Evolutionary conservation across 116 monocot genomes (phyloP).

Genomic region (Posidonia oceanica): DNA sequence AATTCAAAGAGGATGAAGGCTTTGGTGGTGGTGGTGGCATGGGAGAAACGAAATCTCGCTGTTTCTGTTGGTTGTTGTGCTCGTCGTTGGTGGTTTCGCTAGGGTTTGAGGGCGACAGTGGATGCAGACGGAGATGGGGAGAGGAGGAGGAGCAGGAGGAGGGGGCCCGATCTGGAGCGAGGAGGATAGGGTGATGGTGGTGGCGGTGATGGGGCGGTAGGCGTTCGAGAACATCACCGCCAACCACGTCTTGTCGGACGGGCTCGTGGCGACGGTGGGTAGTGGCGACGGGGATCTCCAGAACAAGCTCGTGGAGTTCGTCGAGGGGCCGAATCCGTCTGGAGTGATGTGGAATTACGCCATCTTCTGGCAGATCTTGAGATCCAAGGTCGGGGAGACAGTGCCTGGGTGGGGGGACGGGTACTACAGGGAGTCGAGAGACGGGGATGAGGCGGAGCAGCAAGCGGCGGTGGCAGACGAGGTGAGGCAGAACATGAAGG

Average conservation of each 20-base stretch:
- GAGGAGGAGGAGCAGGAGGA: neutral
- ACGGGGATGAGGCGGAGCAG: constrained; percentile 6
- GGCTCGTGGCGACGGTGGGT: constrained; percentile 15
- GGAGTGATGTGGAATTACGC: constrained; percentile 41
- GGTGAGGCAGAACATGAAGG: constrained; percentile 26
- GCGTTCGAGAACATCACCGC: constrained; percentile 65
- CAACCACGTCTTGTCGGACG: constrained; percentile 27
- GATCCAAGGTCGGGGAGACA: constrained; percentile 28
- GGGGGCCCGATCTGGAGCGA: constrained; percentile 34
- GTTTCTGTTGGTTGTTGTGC: neutral
- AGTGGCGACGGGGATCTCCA: constrained; percentile 29
- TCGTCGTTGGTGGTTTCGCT: neutral
- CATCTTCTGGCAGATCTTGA: constrained; percentile 83
- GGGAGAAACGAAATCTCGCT: too few relatives aligned
- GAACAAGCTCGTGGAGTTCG: constrained; percentile 46
- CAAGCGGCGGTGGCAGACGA: constrained; percentile 7
- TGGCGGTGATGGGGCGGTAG: constrained; percentile 41
- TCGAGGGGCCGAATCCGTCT: constrained; percentile 30
- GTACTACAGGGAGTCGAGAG: constrained; percentile 40
- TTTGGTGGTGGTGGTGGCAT: too few relatives aligned
- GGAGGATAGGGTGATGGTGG: constrained; percentile 51
- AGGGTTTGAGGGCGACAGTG: too few relatives aligned
- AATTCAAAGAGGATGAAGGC: too few relatives aligned
- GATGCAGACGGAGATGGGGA: constrained; percentile 23
- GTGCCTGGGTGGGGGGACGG: constrained; percentile 84